phyloP scores from a whole-genome alignment of 768 basidiomycete species.

The Cystobasidium tubakii region DNA sequence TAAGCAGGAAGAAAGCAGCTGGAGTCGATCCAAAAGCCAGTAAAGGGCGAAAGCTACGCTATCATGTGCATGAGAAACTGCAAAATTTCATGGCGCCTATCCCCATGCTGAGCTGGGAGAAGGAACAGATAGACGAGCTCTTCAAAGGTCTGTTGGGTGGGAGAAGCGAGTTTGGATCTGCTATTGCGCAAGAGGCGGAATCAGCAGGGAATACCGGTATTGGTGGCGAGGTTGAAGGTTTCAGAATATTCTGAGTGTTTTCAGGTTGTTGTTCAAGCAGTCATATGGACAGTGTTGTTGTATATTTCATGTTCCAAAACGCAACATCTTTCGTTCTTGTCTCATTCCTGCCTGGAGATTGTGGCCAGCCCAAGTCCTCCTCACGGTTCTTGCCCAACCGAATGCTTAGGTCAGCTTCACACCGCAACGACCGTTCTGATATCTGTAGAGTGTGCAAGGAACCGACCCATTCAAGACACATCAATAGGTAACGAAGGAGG shows the following conservation, averaged over 20 bases:
- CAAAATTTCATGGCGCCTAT: slow-evolving; percentile 97
- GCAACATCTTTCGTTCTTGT: no score
- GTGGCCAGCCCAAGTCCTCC: no score
- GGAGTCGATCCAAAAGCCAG: slow-evolving; percentile 75
- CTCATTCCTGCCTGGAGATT: no score
- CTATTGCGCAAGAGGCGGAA: not conserved
- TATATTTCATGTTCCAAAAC: no score
- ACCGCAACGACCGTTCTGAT: no score
- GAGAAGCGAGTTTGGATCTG: slow-evolving; percentile 9
- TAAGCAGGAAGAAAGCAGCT: slow-evolving; percentile 58
- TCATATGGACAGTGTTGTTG: not conserved
- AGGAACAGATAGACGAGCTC: slow-evolving; percentile 91
- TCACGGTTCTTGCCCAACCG: no score
- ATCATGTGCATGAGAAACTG: slow-evolving; percentile 89
- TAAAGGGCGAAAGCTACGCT: slow-evolving; percentile 87
- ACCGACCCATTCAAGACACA: no score
- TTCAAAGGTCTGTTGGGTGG: slow-evolving; percentile 77
- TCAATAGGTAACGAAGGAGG: no score
- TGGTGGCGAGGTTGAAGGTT: slow-evolving; percentile 1
- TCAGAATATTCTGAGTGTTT: slow-evolving; percentile 9
- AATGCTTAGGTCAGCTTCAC: no score
- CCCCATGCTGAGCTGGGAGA: slow-evolving; percentile 67
- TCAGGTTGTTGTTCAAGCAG: not conserved
- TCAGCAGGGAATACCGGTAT: not conserved
- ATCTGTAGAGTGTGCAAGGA: no score